These are phyloP conservation scores for Schwanniomyces sp. DNA, from an alignment of 805 yeast species.

Conservation along the genomic window DNA sequence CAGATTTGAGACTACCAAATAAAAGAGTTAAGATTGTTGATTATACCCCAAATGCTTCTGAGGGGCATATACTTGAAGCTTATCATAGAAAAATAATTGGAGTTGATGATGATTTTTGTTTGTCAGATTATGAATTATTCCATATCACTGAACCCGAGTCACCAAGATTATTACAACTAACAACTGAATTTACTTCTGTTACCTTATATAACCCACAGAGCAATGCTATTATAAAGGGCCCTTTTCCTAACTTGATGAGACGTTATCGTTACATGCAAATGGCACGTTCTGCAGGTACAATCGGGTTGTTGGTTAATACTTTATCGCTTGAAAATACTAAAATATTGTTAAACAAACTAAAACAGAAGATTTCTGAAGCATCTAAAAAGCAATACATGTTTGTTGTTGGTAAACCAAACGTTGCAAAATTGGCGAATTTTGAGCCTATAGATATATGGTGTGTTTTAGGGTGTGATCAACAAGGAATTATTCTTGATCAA, in stretches of 20 bases:
- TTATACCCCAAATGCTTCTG: conserved; percentile 21
- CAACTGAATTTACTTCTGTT: conserved; percentile 65
- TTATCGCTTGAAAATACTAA: conserved; percentile 77
- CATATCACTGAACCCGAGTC: conserved; percentile 75
- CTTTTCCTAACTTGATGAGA: conserved; percentile 76
- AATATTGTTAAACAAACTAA: conserved; percentile 60
- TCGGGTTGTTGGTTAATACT: conserved; percentile 90
- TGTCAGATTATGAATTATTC: conserved; percentile 55
- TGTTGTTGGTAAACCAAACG: conserved; percentile 97
- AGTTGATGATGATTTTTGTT: conserved; percentile 19
- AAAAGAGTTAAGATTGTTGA: conserved; percentile 45
- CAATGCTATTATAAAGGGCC: conserved; percentile 46
- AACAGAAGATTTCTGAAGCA: conserved; percentile 60
- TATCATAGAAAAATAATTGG: conserved; percentile 19
- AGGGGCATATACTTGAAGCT: background rate
- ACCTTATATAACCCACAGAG: conserved; percentile 47
- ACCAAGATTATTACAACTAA: conserved; percentile 72
- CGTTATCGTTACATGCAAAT: conserved; percentile 84
- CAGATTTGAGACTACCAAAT: conserved; percentile 29
- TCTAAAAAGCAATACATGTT: conserved; percentile 92
- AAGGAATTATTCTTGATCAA: conserved; percentile 84
- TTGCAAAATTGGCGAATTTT: conserved; percentile 93
- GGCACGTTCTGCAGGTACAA: conserved; percentile 88
- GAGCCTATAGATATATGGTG: conserved; percentile 96
- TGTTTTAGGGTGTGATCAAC: conserved; percentile 89